A percentile compares a stretch with the other conserved stretches of the same genome.
These are phyloP conservation scores for Peziza echinospora DNA, from an alignment of 495 filamentous ascomycete species.

Conservation along the genomic window DNA sequence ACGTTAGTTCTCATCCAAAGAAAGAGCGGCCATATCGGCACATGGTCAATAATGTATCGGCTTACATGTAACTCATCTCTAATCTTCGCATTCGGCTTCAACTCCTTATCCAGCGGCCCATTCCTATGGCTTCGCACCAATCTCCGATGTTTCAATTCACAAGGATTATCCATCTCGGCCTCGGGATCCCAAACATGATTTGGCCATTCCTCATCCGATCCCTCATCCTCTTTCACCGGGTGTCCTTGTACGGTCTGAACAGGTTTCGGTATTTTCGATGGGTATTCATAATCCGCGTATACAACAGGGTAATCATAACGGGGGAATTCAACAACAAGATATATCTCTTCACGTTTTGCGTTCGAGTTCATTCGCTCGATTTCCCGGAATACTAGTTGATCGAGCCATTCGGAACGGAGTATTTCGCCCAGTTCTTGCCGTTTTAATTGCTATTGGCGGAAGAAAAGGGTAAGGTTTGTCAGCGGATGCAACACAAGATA, in stretches of 20 bases:
- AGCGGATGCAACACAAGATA: background rate
- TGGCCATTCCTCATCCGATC: slow-evolving; percentile 21
- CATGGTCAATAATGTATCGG: no score
- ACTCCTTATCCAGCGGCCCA: slow-evolving; percentile 72
- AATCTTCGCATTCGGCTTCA: slow-evolving; percentile 91
- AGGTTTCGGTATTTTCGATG: slow-evolving; percentile 26
- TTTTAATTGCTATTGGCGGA: slow-evolving; percentile 71
- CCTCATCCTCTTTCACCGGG: slow-evolving; percentile 39
- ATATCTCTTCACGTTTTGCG: slow-evolving; percentile 15
- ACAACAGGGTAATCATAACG: slow-evolving; percentile 92
- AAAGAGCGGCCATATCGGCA: no score
- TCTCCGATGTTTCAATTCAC: slow-evolving; percentile 81
- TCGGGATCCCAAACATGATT: slow-evolving; percentile 71
- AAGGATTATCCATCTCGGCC: slow-evolving; percentile 71
- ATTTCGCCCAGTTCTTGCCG: slow-evolving; percentile 98
- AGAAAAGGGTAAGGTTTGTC: background rate
- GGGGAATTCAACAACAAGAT: slow-evolving; percentile 71
- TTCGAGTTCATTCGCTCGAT: slow-evolving; percentile 31
- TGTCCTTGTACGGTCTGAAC: slow-evolving; percentile 39
- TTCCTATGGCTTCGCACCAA: slow-evolving; percentile 86
- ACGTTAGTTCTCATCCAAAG: no score
- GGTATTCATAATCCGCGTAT: slow-evolving; percentile 84
- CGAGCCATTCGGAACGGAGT: slow-evolving; percentile 77
- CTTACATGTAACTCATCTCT: slow-evolving; percentile 66
- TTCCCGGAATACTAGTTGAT: slow-evolving; percentile 73